These are phyloP conservation scores for Pichia cephalocereana DNA, from an alignment of 805 yeast species.

Conservation along the genomic window DNA sequence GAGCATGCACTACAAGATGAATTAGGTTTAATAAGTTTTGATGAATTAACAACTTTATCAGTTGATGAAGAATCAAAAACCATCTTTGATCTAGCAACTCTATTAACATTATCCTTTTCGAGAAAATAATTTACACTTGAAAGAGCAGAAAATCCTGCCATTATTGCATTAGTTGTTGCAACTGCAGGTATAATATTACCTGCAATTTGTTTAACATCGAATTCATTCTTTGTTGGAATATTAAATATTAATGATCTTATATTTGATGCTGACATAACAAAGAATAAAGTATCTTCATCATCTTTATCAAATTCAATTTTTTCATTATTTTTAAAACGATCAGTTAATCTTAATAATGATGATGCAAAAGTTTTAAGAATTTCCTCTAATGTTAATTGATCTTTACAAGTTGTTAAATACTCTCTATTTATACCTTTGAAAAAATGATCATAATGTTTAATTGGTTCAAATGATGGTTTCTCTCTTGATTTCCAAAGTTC, in stretches of 20 bases:
- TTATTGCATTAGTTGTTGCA: conserved; percentile 94
- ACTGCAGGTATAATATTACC: conserved; percentile 98
- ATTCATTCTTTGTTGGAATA: conserved; percentile 65
- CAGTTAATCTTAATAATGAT: conserved; percentile 40
- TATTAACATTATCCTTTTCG: conserved; percentile 13
- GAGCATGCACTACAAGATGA: conserved; percentile 63
- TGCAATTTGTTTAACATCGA: conserved; percentile 88
- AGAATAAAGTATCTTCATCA: conserved; percentile 82
- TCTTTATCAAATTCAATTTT: conserved; percentile 80
- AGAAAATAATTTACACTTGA: conserved; percentile 50
- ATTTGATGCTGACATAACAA: conserved; percentile 81
- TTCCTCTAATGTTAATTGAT: conserved; percentile 48
- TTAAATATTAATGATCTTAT: conserved; percentile 62
- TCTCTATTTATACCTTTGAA: background rate
- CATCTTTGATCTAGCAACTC: conserved; percentile 32
- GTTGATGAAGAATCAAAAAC: conserved; percentile 45
- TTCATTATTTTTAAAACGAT: conserved; percentile 33
- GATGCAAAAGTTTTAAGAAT: conserved; percentile 50
- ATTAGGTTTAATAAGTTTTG: conserved; percentile 53
- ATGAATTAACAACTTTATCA: conserved; percentile 57
- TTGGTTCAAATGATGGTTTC: conserved; percentile 39
- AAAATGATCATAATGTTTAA: background rate
- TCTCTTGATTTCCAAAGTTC: conserved; percentile 69
- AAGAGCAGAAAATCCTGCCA: conserved; percentile 80
- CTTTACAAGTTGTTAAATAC: conserved; percentile 2